Evolutionary conservation across 2,329 filamentous ascomycete species (phyloP), one percentile per base, ranked within the genome.

Genomic region (Nothophoma quercina): DNA sequence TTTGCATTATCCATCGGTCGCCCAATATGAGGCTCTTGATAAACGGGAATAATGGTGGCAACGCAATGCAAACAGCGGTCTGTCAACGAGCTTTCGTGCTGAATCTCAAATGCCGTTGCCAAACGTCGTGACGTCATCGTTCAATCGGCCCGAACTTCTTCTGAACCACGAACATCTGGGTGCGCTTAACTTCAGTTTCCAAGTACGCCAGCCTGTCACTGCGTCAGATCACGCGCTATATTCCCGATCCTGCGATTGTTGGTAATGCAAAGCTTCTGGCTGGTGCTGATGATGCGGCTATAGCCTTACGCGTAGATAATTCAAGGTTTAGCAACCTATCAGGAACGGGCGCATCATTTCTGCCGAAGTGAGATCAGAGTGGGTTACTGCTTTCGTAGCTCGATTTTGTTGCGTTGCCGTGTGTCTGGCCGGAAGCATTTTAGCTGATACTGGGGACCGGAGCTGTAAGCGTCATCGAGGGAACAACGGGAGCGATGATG

Each of bases 391-490:
- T 46, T 55, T 54, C 51, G 47, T 40, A 56, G 18, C n/a, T 39
- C 32, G 43, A 34, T 23, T 12, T 33, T 8, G 26, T 41, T 21
- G 22, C 33, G 15, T 23, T 55, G 26, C 35, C 45, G 51, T 51
- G 57, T 52, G 28, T 47, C 54, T 59, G 56, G 53, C 55, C 51
- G 36, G 43, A 52, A 36, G 28, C 28, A 40, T 19, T 12, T 28
- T 50, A 50, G 45, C 42, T 19, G 28, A 51, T 18, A 19, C n/a
- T 25, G 26, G 15, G 15, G 22, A n/a, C 12, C 44, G 26, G 16
- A 40, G 44, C 56, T 58, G 41, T 55, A 59, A 55, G 51, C 62
- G 60, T 65, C 60, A 65, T 65, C 53, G 52, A 54, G 47, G 35
- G 28, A 29, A 9, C 33, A 38, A 29, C 12, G 38, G 25, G 33